Conservation (phyloP, 768 basidiomycete species). For the Trametes cubensis region DNA sequence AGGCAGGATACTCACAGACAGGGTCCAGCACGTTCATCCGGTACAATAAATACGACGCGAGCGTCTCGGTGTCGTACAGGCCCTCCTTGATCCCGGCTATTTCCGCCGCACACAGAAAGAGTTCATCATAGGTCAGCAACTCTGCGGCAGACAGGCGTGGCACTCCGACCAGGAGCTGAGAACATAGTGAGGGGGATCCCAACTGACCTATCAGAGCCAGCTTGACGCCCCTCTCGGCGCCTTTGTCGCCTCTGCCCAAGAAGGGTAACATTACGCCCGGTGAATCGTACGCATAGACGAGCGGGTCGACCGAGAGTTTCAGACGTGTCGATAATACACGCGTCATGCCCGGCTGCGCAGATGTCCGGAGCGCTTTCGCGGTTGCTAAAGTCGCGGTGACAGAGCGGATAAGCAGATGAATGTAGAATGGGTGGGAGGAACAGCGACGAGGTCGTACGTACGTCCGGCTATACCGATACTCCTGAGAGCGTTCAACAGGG, state of each 20-base stretch:
- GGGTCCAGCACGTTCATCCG: conserved; percentile 80
- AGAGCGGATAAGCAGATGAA: background rate
- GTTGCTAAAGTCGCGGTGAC: conserved; percentile 47
- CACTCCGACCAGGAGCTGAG: background rate
- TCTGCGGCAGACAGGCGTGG: background rate
- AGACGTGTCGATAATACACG: conserved; percentile 86
- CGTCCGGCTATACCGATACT: conserved; percentile 86
- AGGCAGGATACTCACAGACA: conserved; percentile 50
- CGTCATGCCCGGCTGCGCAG: conserved; percentile 89
- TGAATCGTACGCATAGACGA: conserved; percentile 92
- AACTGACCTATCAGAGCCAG: conserved; percentile 88
- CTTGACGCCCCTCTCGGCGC: conserved; percentile 90
- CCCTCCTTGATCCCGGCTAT: conserved; percentile 94
- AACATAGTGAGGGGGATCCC: background rate
- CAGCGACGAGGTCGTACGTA: conserved; percentile 54
- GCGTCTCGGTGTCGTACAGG: conserved; percentile 80
- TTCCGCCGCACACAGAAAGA: conserved; percentile 11
- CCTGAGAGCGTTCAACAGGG: conserved; percentile 86
- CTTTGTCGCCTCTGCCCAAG: conserved; percentile 81
- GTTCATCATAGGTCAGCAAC: conserved; percentile 11
- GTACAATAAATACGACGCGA: conserved; percentile 87
- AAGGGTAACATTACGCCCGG: conserved; percentile 98
- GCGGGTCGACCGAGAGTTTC: conserved; percentile 77
- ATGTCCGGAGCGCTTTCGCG: conserved; percentile 89
- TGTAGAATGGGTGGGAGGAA: background rate